Evolutionary conservation across 441 rosid species (phyloP), one percentile per base, ranked within the genome.

Genomic region (Omphalea diandra): DNA sequence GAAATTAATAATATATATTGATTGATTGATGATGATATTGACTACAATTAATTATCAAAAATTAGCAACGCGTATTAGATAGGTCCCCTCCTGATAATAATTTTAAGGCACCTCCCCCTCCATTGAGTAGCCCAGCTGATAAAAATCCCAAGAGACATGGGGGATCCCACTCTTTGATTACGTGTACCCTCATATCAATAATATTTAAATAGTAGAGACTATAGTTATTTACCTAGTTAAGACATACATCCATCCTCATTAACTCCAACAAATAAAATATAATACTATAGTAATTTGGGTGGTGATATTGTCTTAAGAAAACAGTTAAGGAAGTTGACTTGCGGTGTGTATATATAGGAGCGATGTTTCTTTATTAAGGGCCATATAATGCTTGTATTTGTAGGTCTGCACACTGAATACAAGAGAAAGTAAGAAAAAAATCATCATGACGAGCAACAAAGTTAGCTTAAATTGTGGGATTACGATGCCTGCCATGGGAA

Each of bases 71-170:
- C 32, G 69, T 43, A 31, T 18, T 20, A 14, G 27, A n/a, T 22
- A 22, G 20, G 17, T n/a, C 41, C n/a, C 20, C 40, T 6, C 20
- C 36, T 35, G 59, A 15, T 27, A 38, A 15, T 33, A 17, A 6
- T 58, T 36, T 12, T 5, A 36, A 18, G 10, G 1, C 4, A 7
- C 33, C 22, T 15, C 36, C 32, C 31, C 24, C 5, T 22, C 17
- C n/a, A 24, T 22, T 35, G 76, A 36, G 60, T 6, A 76, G 68
- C 72, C 64, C 74, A 76, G 58, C 80, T 75, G 63, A 75, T 71
- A 61, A 90, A 80, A n/a, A 61, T 86, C 89, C 91, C 92, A 70
- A 50, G 70, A 81, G 88, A 89, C 96, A 88, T 73, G 94, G 96
- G 83, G 75, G 77, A 84, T 91, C 93, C 82, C 86, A 64, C 70